Base-by-base conservation (phyloP, 2,329 filamentous ascomycete species). In the Phaeoacremonium minimum region DNA sequence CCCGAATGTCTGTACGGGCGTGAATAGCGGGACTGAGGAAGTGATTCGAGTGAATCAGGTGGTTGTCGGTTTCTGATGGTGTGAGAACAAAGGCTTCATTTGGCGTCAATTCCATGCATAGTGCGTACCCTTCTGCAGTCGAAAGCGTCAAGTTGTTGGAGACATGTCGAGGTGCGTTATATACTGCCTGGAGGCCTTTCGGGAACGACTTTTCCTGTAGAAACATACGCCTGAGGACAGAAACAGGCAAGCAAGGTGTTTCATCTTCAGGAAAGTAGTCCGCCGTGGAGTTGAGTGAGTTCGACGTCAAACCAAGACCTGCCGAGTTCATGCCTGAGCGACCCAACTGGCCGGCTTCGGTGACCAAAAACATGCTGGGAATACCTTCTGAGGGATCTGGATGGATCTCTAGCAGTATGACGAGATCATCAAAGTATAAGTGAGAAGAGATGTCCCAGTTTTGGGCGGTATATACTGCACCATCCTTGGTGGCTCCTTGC, bases 251-350 rank as follows among this genome's bases (percentile, higher is more conserved):
- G 2, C 36, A 19, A 15, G 37, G 37, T 28, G 33, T n/a, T 9
- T n/a, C 22, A n/a, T 26, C 22, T 8, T 26, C 22, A 9, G 41
- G 41, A 16, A 33, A 37, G 13, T 40, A 43, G 30, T 43, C 41
- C 29, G 39, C 41, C 5, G 37, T 43, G 12, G 41, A 43, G 32
- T 40, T 43, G 29, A 40, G 41, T 6, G 37, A 43, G 34, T 33
- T 33, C 7, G 41, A 37, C 13, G 31, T 36, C 14, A 43, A 34
- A 9, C 15, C 41, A 7, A 43, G 28, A 14, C 41, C 41, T 6
- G 29, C 26, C 4, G 41, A 36, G 26, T 43, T 43, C 13, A 43
- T 19, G 14, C 41, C 41, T 2, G 38, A 41, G 15, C 41, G 37
- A 8, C 37, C 38, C 17, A 41, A 19, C 30, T 41, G 38, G 15